phyloP scores from a whole-genome alignment of 352 stramenopile species.

The Albugo laibachii region DNA sequence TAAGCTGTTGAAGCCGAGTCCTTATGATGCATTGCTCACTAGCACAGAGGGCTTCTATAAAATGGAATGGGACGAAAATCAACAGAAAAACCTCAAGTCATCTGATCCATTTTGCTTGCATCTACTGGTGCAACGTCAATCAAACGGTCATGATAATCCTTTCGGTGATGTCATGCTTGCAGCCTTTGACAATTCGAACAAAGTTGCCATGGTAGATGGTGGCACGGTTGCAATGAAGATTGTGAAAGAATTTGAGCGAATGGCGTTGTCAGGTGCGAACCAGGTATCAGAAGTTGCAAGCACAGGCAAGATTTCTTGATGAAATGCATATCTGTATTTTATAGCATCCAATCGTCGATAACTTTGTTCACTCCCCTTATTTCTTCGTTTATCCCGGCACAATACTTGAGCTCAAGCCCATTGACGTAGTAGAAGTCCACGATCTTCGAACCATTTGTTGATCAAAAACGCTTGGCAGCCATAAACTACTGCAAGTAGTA shows the following conservation, averaged over 20 bases:
- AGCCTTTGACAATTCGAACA: neutral
- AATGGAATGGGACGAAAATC: constrained; percentile 7
- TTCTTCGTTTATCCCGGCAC: neutral
- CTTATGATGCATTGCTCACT: constrained; percentile 33
- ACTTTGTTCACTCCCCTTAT: neutral
- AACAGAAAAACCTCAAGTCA: neutral
- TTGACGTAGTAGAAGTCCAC: constrained; percentile 44
- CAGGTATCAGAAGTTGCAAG: neutral
- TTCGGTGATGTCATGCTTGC: neutral
- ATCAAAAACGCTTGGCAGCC: constrained; percentile 49
- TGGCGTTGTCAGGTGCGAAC: neutral
- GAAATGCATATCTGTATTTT: neutral
- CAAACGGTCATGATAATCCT: neutral
- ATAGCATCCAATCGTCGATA: neutral
- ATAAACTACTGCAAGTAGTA: constrained; percentile 46
- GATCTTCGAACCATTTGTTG: constrained; percentile 73
- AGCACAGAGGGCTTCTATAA: constrained; percentile 23
- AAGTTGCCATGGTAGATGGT: neutral
- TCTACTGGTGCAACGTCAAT: no score
- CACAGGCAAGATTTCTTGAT: neutral
- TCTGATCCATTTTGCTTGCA: no score
- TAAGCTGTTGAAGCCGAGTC: constrained; percentile 23
- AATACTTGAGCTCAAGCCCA: constrained; percentile 20
- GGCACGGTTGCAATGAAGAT: neutral
- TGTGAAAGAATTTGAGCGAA: neutral